Conservation (phyloP, 768 basidiomycete genomes). For the Pleurotus platypus region DNA sequence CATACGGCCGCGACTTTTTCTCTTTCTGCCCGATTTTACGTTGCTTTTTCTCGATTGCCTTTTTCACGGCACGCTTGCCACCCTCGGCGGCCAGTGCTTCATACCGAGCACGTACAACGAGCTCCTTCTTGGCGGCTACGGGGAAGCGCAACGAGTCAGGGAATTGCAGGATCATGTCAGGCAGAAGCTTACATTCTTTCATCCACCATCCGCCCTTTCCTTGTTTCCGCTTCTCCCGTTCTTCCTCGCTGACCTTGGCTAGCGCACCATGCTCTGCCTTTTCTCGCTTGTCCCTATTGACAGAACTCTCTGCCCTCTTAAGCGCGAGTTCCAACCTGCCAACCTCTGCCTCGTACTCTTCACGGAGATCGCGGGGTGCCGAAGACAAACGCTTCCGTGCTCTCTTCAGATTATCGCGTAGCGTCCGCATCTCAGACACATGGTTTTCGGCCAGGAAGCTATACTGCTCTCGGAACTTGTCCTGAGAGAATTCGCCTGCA, state of each 20-base stretch:
- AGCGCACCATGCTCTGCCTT: conserved; percentile 71
- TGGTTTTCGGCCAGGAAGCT: conserved; percentile 70
- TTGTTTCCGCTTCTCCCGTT: conserved; percentile 60
- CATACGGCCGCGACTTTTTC: conserved; percentile 77
- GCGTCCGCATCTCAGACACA: conserved; percentile 55
- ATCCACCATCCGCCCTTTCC: conserved; percentile 87
- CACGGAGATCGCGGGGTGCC: conserved; percentile 57
- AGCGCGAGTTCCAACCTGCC: conserved; percentile 66
- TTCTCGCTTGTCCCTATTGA: conserved; percentile 70
- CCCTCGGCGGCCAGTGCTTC: conserved; percentile 75
- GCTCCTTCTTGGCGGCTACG: conserved; percentile 73
- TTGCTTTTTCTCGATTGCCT: conserved; percentile 85
- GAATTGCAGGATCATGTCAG: conserved; percentile 3
- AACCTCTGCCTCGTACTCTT: conserved; percentile 66
- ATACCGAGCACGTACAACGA: conserved; percentile 72
- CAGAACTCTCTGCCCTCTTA: conserved; percentile 72
- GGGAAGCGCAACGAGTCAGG: conserved; percentile 11
- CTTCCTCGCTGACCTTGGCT: conserved; percentile 46
- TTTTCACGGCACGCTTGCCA: conserved; percentile 79
- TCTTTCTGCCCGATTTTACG: conserved; percentile 86
- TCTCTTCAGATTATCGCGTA: conserved; percentile 63
- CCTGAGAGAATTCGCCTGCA: conserved; percentile 61
- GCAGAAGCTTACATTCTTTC: conserved; percentile 62
- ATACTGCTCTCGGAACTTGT: conserved; percentile 70
- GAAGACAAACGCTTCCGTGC: conserved; percentile 62